Evolutionary conservation across 805 yeast genomes (phyloP).

Genomic region (Saturnispora mendoncae): DNA sequence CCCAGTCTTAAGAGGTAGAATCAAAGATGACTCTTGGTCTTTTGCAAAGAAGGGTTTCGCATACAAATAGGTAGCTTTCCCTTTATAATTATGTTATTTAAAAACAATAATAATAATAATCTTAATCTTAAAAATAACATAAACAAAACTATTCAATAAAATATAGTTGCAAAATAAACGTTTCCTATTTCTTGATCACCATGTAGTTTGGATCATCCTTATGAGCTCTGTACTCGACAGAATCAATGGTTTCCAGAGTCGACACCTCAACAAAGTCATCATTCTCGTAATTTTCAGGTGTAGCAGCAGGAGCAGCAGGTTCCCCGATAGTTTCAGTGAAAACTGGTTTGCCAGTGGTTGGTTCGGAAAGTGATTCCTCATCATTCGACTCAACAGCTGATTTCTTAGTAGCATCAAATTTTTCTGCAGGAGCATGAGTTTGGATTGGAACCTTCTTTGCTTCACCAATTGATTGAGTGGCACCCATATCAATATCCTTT

Average conservation of each 20-base stretch:
- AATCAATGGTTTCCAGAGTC: constrained; percentile 42
- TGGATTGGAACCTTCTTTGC: constrained; percentile 10
- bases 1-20: constrained; percentile 91
- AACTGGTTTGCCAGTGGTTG: constrained; percentile 20
- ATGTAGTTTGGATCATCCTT: constrained; percentile 42
- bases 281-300: constrained; percentile 3
- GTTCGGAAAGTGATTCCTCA: constrained; percentile 21
- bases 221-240: constrained; percentile 37
- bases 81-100: background rate
- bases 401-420: constrained; percentile 1
- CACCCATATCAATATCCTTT: constrained; percentile 1
- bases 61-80: constrained; percentile 23
- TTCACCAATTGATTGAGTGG: constrained; percentile 2
- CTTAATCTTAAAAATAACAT: background rate
- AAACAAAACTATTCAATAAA: background rate
- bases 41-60: constrained; percentile 33
- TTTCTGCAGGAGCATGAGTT: too few species aligned
- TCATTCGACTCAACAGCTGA: constrained; percentile 1
- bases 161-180: constrained; percentile 9
- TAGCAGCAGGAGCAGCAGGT: constrained; percentile 6
- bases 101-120: constrained; percentile 3
- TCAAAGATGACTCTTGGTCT: constrained; percentile 87
- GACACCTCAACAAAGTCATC: constrained; percentile 28
- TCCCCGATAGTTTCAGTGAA: constrained; percentile 25
- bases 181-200: constrained; percentile 21